A percentile compares a stretch with the other conserved stretches of the same genome.
Evolutionary conservation across 2,329 filamentous ascomycete genomes (phyloP).

Genomic region (Fusarium denticulatum): DNA sequence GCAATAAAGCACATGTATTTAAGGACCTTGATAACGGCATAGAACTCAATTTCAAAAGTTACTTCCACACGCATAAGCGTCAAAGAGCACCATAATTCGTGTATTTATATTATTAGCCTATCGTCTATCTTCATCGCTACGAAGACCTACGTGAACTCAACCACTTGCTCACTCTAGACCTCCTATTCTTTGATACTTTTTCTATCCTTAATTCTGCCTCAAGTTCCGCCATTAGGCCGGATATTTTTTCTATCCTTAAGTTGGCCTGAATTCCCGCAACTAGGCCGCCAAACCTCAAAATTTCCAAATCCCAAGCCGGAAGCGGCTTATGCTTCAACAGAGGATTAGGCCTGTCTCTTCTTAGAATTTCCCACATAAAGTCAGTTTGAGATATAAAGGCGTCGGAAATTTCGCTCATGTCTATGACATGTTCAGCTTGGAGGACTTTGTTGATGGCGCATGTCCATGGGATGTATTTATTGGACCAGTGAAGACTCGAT

Average conservation of each 20-base stretch:
- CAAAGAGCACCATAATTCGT: background rate
- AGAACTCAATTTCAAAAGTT: background rate
- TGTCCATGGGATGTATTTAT: background rate
- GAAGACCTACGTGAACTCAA: background rate
- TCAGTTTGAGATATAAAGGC: too few species aligned
- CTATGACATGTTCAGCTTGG: background rate
- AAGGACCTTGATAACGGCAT: background rate
- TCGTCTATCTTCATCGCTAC: background rate
- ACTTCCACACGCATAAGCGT: background rate
- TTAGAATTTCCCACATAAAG: fast-evolving
- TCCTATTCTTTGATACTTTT: background rate
- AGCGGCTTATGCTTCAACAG: fast-evolving
- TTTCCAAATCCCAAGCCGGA: background rate
- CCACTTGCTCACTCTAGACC: background rate
- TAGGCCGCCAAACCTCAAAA: fast-evolving
- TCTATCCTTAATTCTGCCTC: fast-evolving
- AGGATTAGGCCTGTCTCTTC: fast-evolving
- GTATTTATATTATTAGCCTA: background rate
- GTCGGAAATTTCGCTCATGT: background rate
- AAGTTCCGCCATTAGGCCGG: fast-evolving
- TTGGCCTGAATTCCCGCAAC: too few species aligned
- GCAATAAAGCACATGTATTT: background rate
- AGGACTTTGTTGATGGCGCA: background rate
- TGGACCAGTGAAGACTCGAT: fast-evolving
- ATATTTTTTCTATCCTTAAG: too few species aligned